Conservation (phyloP, 2,329 filamentous ascomycete species). For the Cadophora malorum region DNA sequence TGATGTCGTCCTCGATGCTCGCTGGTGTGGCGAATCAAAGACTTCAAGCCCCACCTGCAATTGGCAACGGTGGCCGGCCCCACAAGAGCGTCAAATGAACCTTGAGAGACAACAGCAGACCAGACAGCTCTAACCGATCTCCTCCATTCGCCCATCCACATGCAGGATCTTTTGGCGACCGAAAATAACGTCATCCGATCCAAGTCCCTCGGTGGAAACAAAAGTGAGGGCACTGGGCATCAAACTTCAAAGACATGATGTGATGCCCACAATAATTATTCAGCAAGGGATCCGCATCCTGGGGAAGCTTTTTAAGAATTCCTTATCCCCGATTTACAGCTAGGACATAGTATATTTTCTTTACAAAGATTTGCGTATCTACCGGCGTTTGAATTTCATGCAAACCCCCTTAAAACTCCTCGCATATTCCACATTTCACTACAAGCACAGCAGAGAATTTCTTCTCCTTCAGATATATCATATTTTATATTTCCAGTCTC, state of each 20-base stretch:
- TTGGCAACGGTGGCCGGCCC: neutral
- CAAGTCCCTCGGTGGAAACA: neutral
- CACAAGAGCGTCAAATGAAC: neutral
- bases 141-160: neutral
- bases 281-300: conserved; percentile 5
- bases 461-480: no score
- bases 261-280: conserved; percentile 2
- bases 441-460: no score
- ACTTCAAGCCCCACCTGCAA: neutral
- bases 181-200: conserved; percentile 6
- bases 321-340: conserved; percentile 15
- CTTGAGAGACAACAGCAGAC: neutral
- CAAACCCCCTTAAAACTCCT: neutral
- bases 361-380: neutral
- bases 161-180: neutral
- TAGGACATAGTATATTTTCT: conserved; percentile 16
- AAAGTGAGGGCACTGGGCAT: neutral
- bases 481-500: no score
- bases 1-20: conserved; percentile 1
- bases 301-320: neutral
- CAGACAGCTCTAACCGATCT: neutral
- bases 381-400: neutral
- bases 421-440: neutral
- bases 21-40: conserved; percentile 7
- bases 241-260: neutral